Percentiles rank a stretch among this genome's conserved stretches.
Evolutionary conservation across 495 filamentous ascomycete genomes (phyloP).

Genomic region (Neurospora sublineolata): DNA sequence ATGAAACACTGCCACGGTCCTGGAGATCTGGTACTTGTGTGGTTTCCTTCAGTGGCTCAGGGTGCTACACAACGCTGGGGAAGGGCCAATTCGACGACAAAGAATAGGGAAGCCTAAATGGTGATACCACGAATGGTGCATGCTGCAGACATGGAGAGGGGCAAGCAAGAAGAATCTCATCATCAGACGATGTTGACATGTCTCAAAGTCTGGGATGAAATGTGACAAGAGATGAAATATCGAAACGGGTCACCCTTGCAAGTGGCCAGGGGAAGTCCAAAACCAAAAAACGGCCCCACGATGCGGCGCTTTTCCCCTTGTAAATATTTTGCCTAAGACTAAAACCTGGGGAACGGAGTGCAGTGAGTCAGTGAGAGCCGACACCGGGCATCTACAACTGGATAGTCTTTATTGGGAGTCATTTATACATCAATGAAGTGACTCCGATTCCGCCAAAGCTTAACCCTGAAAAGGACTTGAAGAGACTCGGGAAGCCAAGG

Average conservation of each 20-base stretch:
- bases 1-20: not conserved
- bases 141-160: not conserved
- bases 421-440: not conserved
- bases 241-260: not conserved
- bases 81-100: not conserved
- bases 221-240: not conserved
- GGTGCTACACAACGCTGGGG: not conserved
- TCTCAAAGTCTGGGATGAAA: not conserved
- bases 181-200: not conserved
- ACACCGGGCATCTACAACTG: constrained; percentile 1
- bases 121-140: not conserved
- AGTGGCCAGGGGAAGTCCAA: not conserved
- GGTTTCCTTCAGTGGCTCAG: not conserved
- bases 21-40: not conserved
- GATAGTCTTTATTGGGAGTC: not conserved
- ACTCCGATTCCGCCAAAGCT: constrained; percentile 1
- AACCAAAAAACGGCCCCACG: constrained; percentile 7
- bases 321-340: constrained; percentile 13
- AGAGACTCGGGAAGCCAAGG: not conserved
- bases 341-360: constrained; percentile 11
- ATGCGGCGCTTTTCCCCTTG: constrained; percentile 5
- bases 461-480: constrained; percentile 1
- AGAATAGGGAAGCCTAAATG: not conserved
- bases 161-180: not conserved
- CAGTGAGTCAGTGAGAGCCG: too few species aligned